Percentiles rank a stretch among this genome's conserved stretches.
Evolutionary conservation across 352 stramenopile species (phyloP).

Genomic region (Globisporangium acanthophoron): DNA sequence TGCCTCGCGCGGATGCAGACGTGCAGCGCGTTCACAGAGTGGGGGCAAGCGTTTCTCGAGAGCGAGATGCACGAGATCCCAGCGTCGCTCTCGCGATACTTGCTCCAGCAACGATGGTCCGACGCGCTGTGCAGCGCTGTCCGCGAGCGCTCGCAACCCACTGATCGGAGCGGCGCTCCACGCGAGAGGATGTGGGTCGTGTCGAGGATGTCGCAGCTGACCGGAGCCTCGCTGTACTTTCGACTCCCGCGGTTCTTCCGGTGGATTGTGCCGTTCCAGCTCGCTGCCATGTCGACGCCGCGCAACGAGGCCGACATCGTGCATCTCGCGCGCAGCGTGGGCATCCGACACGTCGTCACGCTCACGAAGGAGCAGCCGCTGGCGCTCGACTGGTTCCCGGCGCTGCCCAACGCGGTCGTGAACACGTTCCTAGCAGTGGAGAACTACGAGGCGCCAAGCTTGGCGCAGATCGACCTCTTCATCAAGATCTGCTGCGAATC

Average conservation of each 20-base stretch:
- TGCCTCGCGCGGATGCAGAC: constrained; percentile 16
- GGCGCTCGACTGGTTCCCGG: constrained; percentile 22
- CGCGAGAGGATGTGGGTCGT: constrained; percentile 11
- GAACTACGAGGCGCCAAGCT: constrained; percentile 52
- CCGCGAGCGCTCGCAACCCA: neutral
- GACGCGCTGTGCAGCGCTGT: constrained; percentile 2
- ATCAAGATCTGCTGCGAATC: constrained; percentile 28
- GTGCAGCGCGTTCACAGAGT: constrained; percentile 26
- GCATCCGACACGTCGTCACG: constrained; percentile 30
- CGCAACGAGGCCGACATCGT: constrained; percentile 26
- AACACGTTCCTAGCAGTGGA: constrained; percentile 43
- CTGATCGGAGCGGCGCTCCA: neutral
- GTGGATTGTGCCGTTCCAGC: constrained; percentile 37
- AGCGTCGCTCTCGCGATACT: constrained; percentile 6
- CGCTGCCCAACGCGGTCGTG: constrained; percentile 13
- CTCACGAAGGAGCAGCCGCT: constrained; percentile 35
- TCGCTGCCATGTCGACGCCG: constrained; percentile 36
- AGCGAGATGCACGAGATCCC: constrained; percentile 26
- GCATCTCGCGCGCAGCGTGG: constrained; percentile 21
- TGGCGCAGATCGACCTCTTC: constrained; percentile 59
- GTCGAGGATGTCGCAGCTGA: neutral
- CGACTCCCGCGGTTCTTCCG: constrained; percentile 38
- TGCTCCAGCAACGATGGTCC: constrained; percentile 22
- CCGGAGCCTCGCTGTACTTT: constrained; percentile 10
- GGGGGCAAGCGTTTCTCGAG: constrained; percentile 23